Base-by-base conservation (phyloP, 768 basidiomycete species). In the Suillus spraguei region DNA sequence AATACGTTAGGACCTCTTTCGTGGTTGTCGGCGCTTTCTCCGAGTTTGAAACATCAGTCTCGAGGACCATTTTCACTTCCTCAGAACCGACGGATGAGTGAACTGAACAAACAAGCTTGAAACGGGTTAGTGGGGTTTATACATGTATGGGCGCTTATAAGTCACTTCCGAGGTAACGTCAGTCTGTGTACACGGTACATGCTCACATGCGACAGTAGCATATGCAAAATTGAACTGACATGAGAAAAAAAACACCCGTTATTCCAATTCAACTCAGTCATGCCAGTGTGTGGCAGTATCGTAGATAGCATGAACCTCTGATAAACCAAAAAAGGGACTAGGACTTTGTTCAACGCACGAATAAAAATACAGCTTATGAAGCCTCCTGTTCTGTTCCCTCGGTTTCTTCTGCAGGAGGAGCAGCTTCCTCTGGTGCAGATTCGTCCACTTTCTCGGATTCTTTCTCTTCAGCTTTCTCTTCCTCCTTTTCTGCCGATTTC, bases 401-500 rank as follows among this genome's bases (percentile, higher is more conserved):
- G 60, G 66, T 44, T 62, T 60, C 42, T 56, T 61, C 65, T 68
- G 66, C 59, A 24, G 67, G 68, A 60, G 54, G 60, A 32, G 59
- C 64, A 22, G 69, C 52, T 14, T 67, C 65, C 16, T 70, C 72
- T 22, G 62, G 67, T 4, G 66, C 67, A 9, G 68, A 68, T 49
- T 71, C 72, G 50, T 69, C 73, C 35, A 39, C 68, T 2, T 63
- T 68, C 47, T 64, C 61, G 4, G 22, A 64, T 24, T 64, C 67
- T 49, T 67, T 70, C 56, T 74, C 72, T 60, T 74, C 73, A 47
- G 70, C 73, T n/a, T 69, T 66, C 11, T 61, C 64, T 33, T 63
- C 73, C 49, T 69, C 74, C n/a, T 68, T 67, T 11, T 61, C 64
- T 39, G 61, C 72, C 60, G 65, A 64, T 66, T 55, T 63, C 20